phyloP scores from a whole-genome alignment of 805 yeast genomes.

The Komagataella phaffii region DNA sequence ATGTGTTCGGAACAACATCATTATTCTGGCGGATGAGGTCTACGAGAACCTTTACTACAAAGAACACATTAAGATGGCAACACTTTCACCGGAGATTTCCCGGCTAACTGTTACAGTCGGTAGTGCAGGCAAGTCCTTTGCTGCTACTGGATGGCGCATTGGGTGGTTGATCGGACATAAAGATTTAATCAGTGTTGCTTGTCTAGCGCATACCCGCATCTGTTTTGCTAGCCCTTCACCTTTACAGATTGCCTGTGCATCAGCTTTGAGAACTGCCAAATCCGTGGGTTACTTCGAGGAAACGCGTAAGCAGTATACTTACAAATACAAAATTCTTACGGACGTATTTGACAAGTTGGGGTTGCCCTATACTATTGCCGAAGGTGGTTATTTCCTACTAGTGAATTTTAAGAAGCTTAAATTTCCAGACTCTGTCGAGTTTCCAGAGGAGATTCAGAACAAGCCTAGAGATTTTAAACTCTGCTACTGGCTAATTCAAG shows the following conservation, averaged over 20 bases:
- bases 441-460: constrained; percentile 52
- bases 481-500: constrained; percentile 88
- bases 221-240: constrained; percentile 89
- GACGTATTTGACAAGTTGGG: constrained; percentile 75
- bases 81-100: constrained; percentile 65
- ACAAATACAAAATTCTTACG: constrained; percentile 64
- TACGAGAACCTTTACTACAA: constrained; percentile 80
- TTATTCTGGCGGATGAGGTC: constrained; percentile 86
- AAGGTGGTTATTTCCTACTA: constrained; percentile 86
- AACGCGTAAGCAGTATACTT: constrained; percentile 53
- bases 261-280: constrained; percentile 53
- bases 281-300: constrained; percentile 52
- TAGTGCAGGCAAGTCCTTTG: constrained; percentile 94
- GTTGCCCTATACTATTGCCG: constrained; percentile 81
- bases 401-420: constrained; percentile 79
- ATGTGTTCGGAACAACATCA: constrained; percentile 74
- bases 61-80: constrained; percentile 71
- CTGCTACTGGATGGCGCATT: constrained; percentile 98
- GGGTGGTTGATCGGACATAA: constrained; percentile 91
- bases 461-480: constrained; percentile 78
- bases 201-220: constrained; percentile 88
- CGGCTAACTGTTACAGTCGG: constrained; percentile 82
- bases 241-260: constrained; percentile 82
- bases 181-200: constrained; percentile 67
- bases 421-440: constrained; percentile 59